Evolutionary conservation across 768 basidiomycete genomes (phyloP).

Genomic region (Rhizopogon rudus): DNA sequence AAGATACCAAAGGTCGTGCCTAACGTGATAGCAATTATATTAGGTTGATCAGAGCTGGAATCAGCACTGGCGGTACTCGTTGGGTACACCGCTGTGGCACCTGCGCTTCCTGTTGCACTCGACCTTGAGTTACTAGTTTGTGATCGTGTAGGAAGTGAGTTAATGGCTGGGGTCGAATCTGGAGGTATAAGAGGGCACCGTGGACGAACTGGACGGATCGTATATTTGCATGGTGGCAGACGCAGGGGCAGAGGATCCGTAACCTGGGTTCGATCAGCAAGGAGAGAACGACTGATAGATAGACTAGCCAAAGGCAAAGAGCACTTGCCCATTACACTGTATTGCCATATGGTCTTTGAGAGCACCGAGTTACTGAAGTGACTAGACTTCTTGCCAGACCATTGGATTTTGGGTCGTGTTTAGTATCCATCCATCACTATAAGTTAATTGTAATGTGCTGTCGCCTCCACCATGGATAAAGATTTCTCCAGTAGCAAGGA

Average conservation of each 20-base stretch:
- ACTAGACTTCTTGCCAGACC: conserved; percentile 51
- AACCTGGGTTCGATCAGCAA: conserved; percentile 17
- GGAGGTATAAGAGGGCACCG: conserved; percentile 34
- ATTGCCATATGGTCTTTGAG: conserved; percentile 75
- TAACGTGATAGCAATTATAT: conserved; percentile 48
- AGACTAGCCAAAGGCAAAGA: conserved; percentile 75
- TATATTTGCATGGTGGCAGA: conserved; percentile 54
- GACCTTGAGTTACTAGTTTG: conserved; percentile 20
- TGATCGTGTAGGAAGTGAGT: conserved; percentile 31
- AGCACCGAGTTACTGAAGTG: conserved; percentile 52
- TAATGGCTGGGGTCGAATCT: conserved; percentile 22
- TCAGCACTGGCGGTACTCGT: conserved; percentile 6
- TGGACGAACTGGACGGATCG: conserved; percentile 30
- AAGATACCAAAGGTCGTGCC: conserved; percentile 59
- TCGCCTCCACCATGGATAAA: conserved; percentile 80
- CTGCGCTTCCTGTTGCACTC: conserved; percentile 2
- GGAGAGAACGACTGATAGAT: neutral
- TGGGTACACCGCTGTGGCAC: conserved; percentile 8
- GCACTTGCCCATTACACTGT: conserved; percentile 49
- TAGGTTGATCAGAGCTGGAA: conserved; percentile 15
- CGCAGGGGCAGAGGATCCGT: conserved; percentile 33
- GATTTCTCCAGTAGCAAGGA: conserved; percentile 47
- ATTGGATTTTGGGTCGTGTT: conserved; percentile 52
- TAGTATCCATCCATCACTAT: conserved; percentile 67
- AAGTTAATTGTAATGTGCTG: conserved; percentile 43